Conservation (phyloP, 2,329 filamentous ascomycete genomes). For the Apiospora sp. region DNA sequence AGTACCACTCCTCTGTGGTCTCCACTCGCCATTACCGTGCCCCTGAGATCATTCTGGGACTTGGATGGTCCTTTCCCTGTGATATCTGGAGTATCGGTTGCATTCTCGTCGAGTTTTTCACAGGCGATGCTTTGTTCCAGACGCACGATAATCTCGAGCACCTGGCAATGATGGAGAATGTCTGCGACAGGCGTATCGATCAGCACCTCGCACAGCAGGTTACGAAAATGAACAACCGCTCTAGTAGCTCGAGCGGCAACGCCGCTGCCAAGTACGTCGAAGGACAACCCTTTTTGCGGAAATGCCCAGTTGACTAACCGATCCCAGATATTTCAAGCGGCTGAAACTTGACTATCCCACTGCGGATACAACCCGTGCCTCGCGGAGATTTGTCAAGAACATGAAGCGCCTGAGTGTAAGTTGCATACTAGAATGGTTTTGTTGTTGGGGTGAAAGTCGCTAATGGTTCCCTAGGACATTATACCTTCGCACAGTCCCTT, state of each 20-base stretch:
- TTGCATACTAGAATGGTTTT: constrained; percentile 26
- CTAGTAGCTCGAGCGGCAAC: constrained; percentile 63
- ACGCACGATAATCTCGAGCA: constrained; percentile 78
- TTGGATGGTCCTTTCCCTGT: constrained; percentile 76
- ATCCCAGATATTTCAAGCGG: constrained; percentile 70
- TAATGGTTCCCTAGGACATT: constrained; percentile 60
- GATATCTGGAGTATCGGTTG: constrained; percentile 80
- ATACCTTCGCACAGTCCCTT: constrained; percentile 68
- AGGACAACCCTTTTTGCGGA: constrained; percentile 39
- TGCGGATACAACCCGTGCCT: constrained; percentile 69
- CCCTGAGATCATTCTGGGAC: constrained; percentile 74
- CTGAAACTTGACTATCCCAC: constrained; percentile 71
- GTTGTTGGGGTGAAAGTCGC: background rate
- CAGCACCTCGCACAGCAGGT: constrained; percentile 64
- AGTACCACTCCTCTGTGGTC: constrained; percentile 76
- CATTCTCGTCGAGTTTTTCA: constrained; percentile 76
- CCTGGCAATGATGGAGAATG: constrained; percentile 78
- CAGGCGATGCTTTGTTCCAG: constrained; percentile 75
- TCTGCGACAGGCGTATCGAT: constrained; percentile 68
- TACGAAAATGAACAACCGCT: constrained; percentile 64
- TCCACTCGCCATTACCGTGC: constrained; percentile 75
- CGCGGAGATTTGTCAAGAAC: constrained; percentile 72
- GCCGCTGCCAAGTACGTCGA: constrained; percentile 67
- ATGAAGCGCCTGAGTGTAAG: constrained; percentile 73
- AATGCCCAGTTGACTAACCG: constrained; percentile 2